These are phyloP conservation scores for Coix lacrymajobi DNA, from an alignment of 176 grass and related monocot species.

Conservation along the genomic window DNA sequence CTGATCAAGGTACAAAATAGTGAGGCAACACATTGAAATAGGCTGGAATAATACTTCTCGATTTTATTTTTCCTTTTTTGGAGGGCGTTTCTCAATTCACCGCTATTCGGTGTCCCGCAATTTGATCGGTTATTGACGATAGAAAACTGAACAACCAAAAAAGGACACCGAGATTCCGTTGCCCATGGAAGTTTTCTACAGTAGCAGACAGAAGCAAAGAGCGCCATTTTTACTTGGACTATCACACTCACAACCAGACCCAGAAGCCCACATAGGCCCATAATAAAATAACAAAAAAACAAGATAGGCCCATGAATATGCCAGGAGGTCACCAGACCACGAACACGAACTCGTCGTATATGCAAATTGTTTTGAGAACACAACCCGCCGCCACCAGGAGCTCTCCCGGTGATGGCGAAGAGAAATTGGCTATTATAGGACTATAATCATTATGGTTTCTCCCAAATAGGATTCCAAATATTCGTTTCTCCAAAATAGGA, in stretches of 20 bases:
- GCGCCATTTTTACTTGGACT: not conserved
- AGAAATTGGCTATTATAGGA: too few species aligned
- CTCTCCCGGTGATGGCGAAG: not conserved
- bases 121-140: too few species aligned
- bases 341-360: too few species aligned
- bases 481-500: too few species aligned
- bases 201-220: not conserved
- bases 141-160: too few species aligned
- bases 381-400: not conserved
- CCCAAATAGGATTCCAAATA: too few species aligned
- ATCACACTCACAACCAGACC: not conserved
- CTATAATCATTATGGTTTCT: too few species aligned
- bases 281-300: too few species aligned
- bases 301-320: not conserved
- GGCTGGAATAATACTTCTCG: not conserved
- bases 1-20: constrained; percentile 18
- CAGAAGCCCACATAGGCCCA: too few species aligned
- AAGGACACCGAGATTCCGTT: too few species aligned
- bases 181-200: not conserved
- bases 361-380: not conserved
- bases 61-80: not conserved
- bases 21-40: not conserved
- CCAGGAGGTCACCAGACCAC: not conserved
- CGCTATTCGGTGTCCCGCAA: not conserved
- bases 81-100: not conserved